These are phyloP conservation scores for Lablab purpureus DNA, from an alignment of 306 rosid species.

Conservation along the genomic window DNA sequence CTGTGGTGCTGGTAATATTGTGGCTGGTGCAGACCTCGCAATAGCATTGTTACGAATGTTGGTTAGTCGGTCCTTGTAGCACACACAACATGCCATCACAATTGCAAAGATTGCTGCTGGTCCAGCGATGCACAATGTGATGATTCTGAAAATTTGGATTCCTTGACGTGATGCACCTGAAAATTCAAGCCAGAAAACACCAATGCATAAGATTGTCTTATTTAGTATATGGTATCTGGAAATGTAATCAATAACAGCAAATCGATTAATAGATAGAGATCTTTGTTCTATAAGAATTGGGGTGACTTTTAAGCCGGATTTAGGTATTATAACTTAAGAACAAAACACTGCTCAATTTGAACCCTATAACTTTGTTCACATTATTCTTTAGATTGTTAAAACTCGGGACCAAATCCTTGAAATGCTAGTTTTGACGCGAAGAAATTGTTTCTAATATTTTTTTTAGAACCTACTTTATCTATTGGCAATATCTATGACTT, in stretches of 20 bases:
- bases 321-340: neutral
- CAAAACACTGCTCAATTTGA: neutral
- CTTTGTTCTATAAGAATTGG: no score
- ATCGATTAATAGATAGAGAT: no score
- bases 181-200: slow-evolving; percentile 29
- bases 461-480: no score
- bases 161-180: slow-evolving; percentile 50
- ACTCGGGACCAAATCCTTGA: neutral
- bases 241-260: neutral
- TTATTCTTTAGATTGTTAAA: neutral
- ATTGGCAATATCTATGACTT: neutral
- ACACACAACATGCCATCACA: slow-evolving; percentile 60
- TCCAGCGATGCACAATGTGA: slow-evolving; percentile 58
- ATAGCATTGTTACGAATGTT: neutral
- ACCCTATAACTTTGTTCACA: neutral
- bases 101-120: slow-evolving; percentile 55
- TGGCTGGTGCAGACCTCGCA: slow-evolving; percentile 14
- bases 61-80: slow-evolving; percentile 49
- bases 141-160: slow-evolving; percentile 54
- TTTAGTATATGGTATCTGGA: neutral
- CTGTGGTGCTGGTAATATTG: slow-evolving; percentile 49
- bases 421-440: neutral
- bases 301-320: no score
- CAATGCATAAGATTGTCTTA: neutral
- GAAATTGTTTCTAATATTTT: neutral